Percentiles rank a stretch among this genome's conserved stretches.
Evolutionary conservation across 2,329 filamentous ascomycete genomes (phyloP).

Genomic region (Aplosporella prunicola): DNA sequence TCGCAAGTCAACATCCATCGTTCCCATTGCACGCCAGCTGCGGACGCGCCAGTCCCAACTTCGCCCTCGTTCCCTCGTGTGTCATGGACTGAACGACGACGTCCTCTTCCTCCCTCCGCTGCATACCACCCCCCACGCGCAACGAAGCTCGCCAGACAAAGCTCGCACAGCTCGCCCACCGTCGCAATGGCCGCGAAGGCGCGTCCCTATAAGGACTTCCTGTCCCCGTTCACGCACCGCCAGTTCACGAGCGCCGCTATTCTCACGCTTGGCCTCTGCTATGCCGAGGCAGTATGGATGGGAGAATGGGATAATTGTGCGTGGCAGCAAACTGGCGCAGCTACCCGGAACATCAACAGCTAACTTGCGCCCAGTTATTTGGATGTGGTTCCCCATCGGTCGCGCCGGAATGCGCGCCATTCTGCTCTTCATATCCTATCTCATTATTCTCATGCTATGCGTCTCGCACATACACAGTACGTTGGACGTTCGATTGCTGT

Average conservation of each 20-base stretch:
- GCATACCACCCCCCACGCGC: conserved; percentile 14
- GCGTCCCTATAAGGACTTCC: conserved; percentile 75
- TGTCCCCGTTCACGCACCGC: conserved; percentile 79
- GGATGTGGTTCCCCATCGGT: conserved; percentile 81
- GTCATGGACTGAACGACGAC: conserved; percentile 7
- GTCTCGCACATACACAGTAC: conserved; percentile 66
- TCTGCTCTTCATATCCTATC: conserved; percentile 65
- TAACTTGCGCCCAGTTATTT: conserved; percentile 52
- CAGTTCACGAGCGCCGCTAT: conserved; percentile 72
- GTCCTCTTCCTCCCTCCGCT: neutral
- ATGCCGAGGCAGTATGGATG: conserved; percentile 60
- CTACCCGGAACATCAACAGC: conserved; percentile 1
- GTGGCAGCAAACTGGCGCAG: conserved; percentile 29
- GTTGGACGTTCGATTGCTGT: neutral
- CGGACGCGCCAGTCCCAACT: neutral
- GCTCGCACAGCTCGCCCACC: conserved; percentile 7
- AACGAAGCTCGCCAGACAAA: conserved; percentile 32
- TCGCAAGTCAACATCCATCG: conserved; percentile 10
- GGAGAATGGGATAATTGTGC: conserved; percentile 55
- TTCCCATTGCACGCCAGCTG: neutral
- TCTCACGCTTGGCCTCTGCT: conserved; percentile 61
- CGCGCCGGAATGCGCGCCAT: conserved; percentile 68
- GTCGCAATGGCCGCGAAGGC: conserved; percentile 17
- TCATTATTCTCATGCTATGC: conserved; percentile 74
- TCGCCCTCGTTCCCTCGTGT: neutral